Base-by-base conservation (phyloP, 768 basidiomycete genomes). In the Suillus spraguei region DNA sequence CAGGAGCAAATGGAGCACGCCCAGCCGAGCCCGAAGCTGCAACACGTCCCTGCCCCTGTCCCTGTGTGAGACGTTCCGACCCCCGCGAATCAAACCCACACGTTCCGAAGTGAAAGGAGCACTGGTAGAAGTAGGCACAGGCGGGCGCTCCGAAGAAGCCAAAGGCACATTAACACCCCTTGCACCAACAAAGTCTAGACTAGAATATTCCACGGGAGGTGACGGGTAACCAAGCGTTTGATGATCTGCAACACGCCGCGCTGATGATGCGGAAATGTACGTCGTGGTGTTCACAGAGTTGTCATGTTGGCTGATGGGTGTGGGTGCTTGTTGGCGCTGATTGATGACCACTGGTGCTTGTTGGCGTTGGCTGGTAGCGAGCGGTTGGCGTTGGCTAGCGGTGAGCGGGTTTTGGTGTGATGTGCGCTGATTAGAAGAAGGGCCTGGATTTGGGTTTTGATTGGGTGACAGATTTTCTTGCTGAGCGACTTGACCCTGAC, bases 151-250 rank as follows among this genome's bases (percentile, higher is more conserved):
- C 14, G 22, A 24, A 24, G 49, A 49, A 49, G 49, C 14, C 28
- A 49, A 39, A 20, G 33, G 59, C 53, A 42, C 41, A 55, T 59
- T 59, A 33, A 24, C 14, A 3, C 32, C 22, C 10, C 7, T 49
- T 4, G 10, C 44, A 41, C 16, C 39, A 41, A 6, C 39, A 28
- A 24, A 28, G 20, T 22, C 61, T 17, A 62, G 59, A 62, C 20
- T 55, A 3, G 56, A 59, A 56, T 53, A 60, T n/a, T 75, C 70
- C 2, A 44, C 53, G 13, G 77, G 77, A 0, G 75, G 76, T 35
- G 74, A 73, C 53, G 74, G 70, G 61, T 76, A 72, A 50, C n/a
- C 36, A n/a, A 7, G 28, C 8, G 6, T 41, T 28, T 22, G 55
- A 14, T 56, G 53, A 54, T 55, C 54, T 22, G 1, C 36, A 16